Base-by-base conservation (phyloP, 495 filamentous ascomycete genomes). In the Aspergillus heteromorphus region DNA sequence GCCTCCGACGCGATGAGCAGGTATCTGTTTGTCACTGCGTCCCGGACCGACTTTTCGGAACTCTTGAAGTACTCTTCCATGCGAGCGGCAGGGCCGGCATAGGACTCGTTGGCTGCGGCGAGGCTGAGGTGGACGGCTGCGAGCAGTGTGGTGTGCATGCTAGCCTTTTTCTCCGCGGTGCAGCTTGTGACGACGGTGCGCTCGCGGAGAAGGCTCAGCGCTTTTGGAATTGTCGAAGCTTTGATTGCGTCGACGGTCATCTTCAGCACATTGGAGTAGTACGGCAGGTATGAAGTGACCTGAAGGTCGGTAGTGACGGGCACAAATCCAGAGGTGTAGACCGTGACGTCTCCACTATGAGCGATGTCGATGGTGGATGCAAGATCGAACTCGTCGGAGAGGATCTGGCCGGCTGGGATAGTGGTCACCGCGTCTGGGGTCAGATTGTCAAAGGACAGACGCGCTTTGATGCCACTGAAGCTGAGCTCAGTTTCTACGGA, bases 51-150 rank as follows among this genome's bases (percentile, higher is more conserved):
- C 27, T 58, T 62, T 17, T 64, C 53, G n/a, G 74, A 79, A 5
- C 78, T 79, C 68, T 80, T 84, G 78, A 85, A 87, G 67, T 84
- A 85, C 54, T 84, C 81, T 10, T 52, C 62, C 62, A 86, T 75
- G 61, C 80, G 82, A 49, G 72, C 53, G 16, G 77, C 68, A 1
- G 67, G 67, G 16, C 80, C 83, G 1, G 68, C 70, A 1, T 60
- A 50, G 0, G 84, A 82, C 4, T 81, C 82, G 3, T 61, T 60
- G n/a, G 76, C 72, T 10, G 83, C 83, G n/a, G 72, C 68, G 10
- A 65, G 72, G 36, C 83, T 79, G 19, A 85, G 64, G 0, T 65
- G 62, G 0, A 74, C 70, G 55, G 80, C 77, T 65, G 78, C 79
- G 54, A 55, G 55, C 20, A 85, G 67, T 6, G 79, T 80, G 8